Evolutionary conservation across 306 rosid species (phyloP), one percentile per base, ranked within the genome.

Genomic region (Begonia masoniana): DNA sequence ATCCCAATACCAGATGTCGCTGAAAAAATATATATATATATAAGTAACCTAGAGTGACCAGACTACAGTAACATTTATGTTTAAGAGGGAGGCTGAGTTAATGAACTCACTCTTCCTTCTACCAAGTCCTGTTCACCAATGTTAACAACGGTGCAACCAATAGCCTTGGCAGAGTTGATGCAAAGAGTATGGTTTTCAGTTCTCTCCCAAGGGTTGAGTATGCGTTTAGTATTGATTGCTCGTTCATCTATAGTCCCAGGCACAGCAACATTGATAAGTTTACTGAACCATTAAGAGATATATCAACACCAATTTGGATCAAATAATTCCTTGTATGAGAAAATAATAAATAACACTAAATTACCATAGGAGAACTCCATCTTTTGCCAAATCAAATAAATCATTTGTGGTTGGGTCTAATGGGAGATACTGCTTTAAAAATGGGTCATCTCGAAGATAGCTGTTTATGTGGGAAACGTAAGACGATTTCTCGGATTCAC

Each of bases 141-240:
- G 58, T 91, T 91, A 62, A 91, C 96, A 0, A 91, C 99, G 1
- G 99, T 91, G 50, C 99, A 91, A 58, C 99, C 99, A 69, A 91
- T 87, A 57, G 99, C 99, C 76, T 91, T 91, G 31, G 99, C 96
- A 68, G 99, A 91, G 74, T 91, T 91, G 72, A 91, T 94, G 58
- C 99, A 91, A 23, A 91, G 88, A 14, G 99, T 91, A 68, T 91
- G 99, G 48, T 91, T 91, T 71, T 86, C 96, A 64, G 86, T 91
- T 63, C 99, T 86, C 74, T 91, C 99, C 99, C 99, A 91, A 10
- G 99, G 99, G 58, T 91, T 91, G 53, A 91, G 96, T 43, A 77
- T 64, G 69, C 82, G 69, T 73, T 91, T 91, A 0, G 86, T 91
- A 56, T 91, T 91, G 66, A 91, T 79, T 4, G 99, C 92, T 1